Evolutionary conservation across 495 filamentous ascomycete genomes (phyloP), one percentile per base, ranked within the genome.

Genomic region (Hyphodiscus hymeniophilus): DNA sequence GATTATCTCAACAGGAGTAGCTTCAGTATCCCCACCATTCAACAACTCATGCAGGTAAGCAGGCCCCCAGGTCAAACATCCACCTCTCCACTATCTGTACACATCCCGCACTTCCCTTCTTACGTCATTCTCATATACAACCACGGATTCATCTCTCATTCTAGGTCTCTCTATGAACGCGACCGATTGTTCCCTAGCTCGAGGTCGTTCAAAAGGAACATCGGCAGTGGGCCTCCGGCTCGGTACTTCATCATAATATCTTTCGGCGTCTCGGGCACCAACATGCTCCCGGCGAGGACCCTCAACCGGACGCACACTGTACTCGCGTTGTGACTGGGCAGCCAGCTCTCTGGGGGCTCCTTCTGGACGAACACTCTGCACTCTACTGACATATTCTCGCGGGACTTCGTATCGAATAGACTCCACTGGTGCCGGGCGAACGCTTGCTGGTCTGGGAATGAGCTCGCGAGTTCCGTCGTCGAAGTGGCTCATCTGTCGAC

Each of bases 381-480:
- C 15, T 32, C 47, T 56, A 13, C 47, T 33, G 10, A 47, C 42
- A 47, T 67, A 60, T 43, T 72, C 26, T 48, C 64, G 66, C 17
- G 64, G 66, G 26, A 70, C 58, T 48, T 82, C 77, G 52, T 84
- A 83, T 42, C 77, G 73, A 17, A 80, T 74, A 59, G 48, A 31
- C 7, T 78, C 70, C 10, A 10, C 26, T 28, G 26, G 26, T 28
- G 26, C 26, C 3, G 69, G 65, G n/a, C 65, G 60, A 0, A 63
- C 54, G 46, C 65, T 71, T 15, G 62, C 61, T 5, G 62, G 38
- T 32, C 45, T 47, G 16, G 47, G 33, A 34, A 42, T 17, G 48
- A 67, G 59, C 39, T 73, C 70, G 44, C 64, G 70, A 33, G 65
- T 65, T 32, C 67, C 56, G 46, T 82, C 76, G 45, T 84, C 52